These are phyloP conservation scores for Ogataea ramenticola DNA, from an alignment of 805 yeast species.

Conservation along the genomic window DNA sequence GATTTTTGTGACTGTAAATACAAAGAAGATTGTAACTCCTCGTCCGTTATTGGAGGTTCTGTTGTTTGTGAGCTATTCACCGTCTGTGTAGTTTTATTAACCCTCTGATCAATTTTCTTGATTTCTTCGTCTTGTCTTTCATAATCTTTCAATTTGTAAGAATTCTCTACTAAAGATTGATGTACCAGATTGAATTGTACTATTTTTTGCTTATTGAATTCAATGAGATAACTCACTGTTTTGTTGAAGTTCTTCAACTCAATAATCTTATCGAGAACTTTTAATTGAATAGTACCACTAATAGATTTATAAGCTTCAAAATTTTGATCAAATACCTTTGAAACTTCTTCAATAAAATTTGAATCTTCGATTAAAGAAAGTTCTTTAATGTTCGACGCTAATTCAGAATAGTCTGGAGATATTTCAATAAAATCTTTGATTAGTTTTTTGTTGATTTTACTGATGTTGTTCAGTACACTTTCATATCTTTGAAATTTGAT, in stretches of 20 bases:
- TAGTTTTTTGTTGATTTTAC: slow-evolving; percentile 36
- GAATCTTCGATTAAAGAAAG: slow-evolving; percentile 44
- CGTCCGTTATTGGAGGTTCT: slow-evolving; percentile 25
- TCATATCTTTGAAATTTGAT: slow-evolving; percentile 26
- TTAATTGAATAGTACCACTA: slow-evolving; percentile 19
- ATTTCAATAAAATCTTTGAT: slow-evolving; percentile 39
- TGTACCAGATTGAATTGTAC: slow-evolving; percentile 24
- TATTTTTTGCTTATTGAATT: slow-evolving; percentile 26
- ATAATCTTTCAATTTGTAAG: slow-evolving; percentile 17
- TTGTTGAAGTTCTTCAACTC: slow-evolving; percentile 27
- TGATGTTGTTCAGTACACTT: slow-evolving; percentile 22
- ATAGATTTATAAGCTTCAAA: slow-evolving; percentile 44
- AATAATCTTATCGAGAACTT: slow-evolving; percentile 25
- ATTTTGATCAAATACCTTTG: slow-evolving; percentile 76
- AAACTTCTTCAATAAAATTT: slow-evolving; percentile 60
- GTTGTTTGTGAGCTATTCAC: slow-evolving; percentile 1
- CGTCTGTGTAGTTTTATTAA: slow-evolving; percentile 4
- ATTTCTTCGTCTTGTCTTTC: slow-evolving; percentile 25
- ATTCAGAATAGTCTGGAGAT: slow-evolving; percentile 41
- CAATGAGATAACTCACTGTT: slow-evolving; percentile 24
- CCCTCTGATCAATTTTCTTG: slow-evolving; percentile 22
- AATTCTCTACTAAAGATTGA: slow-evolving; percentile 17
- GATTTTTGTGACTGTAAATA: slow-evolving; percentile 21
- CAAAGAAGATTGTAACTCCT: slow-evolving; percentile 24
- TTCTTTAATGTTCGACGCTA: slow-evolving; percentile 44